Evolutionary conservation across 2,329 filamentous ascomycete species (phyloP).

Genomic region (Cylindrodendrum hubeiense): DNA sequence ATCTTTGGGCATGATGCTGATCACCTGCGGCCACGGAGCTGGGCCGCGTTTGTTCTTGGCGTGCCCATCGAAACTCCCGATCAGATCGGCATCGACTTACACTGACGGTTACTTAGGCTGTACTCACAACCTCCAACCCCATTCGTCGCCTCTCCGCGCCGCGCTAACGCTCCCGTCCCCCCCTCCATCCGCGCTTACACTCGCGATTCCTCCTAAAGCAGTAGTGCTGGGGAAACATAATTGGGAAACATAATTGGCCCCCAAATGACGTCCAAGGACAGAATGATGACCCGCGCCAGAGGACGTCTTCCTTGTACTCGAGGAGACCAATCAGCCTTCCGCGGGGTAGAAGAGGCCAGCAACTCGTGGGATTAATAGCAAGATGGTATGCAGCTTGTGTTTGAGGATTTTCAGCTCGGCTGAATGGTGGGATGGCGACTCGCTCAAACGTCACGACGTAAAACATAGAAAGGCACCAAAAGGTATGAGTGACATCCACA

Average conservation of each 20-base stretch:
- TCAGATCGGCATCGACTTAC: neutral
- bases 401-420: neutral
- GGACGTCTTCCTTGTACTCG: neutral
- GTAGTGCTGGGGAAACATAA: neutral
- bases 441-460: neutral
- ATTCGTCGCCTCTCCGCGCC: neutral
- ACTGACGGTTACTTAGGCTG: neutral
- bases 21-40: no score
- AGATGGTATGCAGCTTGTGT: neutral
- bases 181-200: neutral
- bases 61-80: neutral
- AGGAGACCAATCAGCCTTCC: neutral
- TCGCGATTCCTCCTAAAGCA: neutral
- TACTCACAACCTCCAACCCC: neutral
- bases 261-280: no score
- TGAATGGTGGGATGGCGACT: neutral
- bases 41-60: neutral
- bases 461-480: neutral
- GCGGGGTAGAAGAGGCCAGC: neutral
- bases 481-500: neutral
- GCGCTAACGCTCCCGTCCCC: neutral
- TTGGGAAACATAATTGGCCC: neutral
- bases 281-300: slow-evolving; percentile 9
- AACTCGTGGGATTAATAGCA: neutral
- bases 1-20: neutral